Evolutionary conservation across 2,329 filamentous ascomycete genomes (phyloP).

Genomic region (Sporothrix phasma): DNA sequence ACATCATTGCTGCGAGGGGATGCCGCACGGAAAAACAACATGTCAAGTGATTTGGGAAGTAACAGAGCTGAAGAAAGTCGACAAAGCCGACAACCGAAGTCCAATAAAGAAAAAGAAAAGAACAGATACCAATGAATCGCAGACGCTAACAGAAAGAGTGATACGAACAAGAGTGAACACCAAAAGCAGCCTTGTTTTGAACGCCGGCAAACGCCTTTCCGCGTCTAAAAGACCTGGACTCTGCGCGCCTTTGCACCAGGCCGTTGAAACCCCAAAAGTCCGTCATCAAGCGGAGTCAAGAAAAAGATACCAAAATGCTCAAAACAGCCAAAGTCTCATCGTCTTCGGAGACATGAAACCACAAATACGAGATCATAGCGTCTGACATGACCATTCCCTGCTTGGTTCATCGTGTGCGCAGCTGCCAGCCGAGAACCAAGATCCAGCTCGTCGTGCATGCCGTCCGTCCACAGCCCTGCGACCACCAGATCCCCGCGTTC

Average conservation of each 20-base stretch:
- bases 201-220: constrained; percentile 9
- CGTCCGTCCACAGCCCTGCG: background rate
- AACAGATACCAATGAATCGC: background rate
- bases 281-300: background rate
- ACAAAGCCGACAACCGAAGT: background rate
- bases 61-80: background rate
- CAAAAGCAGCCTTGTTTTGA: constrained; percentile 7
- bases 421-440: background rate
- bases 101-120: too few species aligned
- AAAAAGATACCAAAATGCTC: background rate
- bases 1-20: background rate
- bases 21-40: too few species aligned
- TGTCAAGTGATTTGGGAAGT: too few species aligned
- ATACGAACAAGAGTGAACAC: background rate
- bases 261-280: background rate
- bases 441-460: background rate
- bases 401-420: background rate
- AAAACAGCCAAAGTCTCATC: too few species aligned
- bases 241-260: background rate
- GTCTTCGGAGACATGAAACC: too few species aligned
- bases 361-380: too few species aligned
- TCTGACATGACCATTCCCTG: too few species aligned
- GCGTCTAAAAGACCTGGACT: background rate
- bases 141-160: background rate
- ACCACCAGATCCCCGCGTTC: background rate